A percentile compares a stretch with the other conserved stretches of the same genome.
Conservation (phyloP, 805 yeast species). For the Starmerella khaoyaiensis region DNA sequence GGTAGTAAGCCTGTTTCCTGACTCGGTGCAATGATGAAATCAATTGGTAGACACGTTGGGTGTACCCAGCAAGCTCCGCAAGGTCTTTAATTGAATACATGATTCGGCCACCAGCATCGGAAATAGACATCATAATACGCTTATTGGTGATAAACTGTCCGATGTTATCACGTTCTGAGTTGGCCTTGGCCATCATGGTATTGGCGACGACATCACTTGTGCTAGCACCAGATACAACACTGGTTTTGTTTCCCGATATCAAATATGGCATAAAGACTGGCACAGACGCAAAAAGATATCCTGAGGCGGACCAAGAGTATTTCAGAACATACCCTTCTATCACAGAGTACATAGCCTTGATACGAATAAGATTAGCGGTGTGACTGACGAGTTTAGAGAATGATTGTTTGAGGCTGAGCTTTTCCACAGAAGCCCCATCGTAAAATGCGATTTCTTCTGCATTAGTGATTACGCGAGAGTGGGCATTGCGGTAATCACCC, state of each 20-base stretch:
- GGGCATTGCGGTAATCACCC: constrained; percentile 79
- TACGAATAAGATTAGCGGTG: constrained; percentile 40
- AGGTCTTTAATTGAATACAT: constrained; percentile 91
- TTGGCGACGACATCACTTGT: not conserved
- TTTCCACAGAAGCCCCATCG: constrained; percentile 75
- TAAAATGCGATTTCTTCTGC: constrained; percentile 91
- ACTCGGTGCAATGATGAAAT: constrained; percentile 70
- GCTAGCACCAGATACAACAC: too few species aligned
- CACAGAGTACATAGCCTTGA: constrained; percentile 54
- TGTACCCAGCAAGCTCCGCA: constrained; percentile 80
- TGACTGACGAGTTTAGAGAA: constrained; percentile 47
- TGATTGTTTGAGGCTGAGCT: constrained; percentile 45
- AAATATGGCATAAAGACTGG: constrained; percentile 62
- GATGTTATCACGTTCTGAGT: constrained; percentile 39
- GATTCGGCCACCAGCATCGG: constrained; percentile 88
- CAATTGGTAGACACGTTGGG: constrained; percentile 69
- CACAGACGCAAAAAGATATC: constrained; percentile 79
- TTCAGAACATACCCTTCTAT: constrained; percentile 78
- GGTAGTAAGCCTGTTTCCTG: constrained; percentile 39
- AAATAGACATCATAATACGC: constrained; percentile 75
- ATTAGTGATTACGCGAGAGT: constrained; percentile 70
- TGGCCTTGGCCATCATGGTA: not conserved
- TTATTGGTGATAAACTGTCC: constrained; percentile 82
- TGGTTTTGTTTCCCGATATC: constrained; percentile 18
- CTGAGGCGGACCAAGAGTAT: constrained; percentile 90